phyloP scores from a whole-genome alignment of 768 basidiomycete genomes.

The Daedaleopsis nitida region DNA sequence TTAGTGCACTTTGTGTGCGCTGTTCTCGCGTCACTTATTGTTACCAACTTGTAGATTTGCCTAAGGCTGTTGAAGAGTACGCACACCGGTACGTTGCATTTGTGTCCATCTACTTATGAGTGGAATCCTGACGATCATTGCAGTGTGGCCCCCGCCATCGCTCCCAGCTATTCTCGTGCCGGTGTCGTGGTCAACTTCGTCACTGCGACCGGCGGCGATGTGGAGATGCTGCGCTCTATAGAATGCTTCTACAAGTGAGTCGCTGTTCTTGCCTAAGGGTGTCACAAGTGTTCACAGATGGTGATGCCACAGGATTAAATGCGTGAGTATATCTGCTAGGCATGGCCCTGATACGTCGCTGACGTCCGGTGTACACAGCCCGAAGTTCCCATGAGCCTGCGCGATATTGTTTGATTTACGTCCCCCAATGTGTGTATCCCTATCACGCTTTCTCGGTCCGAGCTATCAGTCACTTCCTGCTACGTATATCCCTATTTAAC shows the following conservation, averaged over 20 bases:
- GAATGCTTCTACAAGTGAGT: slow-evolving; percentile 96
- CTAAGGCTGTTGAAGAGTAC: slow-evolving; percentile 96
- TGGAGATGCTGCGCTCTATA: slow-evolving; percentile 97
- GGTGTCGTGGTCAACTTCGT: slow-evolving; percentile 97
- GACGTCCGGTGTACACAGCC: slow-evolving; percentile 52
- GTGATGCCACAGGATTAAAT: slow-evolving; percentile 55
- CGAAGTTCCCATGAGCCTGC: slow-evolving; percentile 89
- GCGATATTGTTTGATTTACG: slow-evolving; percentile 76
- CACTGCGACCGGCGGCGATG: slow-evolving; percentile 95
- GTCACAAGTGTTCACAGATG: slow-evolving; percentile 9
- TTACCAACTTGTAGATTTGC: slow-evolving; percentile 59
- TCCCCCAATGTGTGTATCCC: slow-evolving; percentile 70
- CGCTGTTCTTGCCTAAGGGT: background rate
- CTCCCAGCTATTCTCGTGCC: slow-evolving; percentile 81
- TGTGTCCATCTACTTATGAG: background rate
- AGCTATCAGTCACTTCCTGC: slow-evolving; percentile 31
- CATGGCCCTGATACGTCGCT: slow-evolving; percentile 12
- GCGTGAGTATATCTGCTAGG: slow-evolving; percentile 52
- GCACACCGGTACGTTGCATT: slow-evolving; percentile 72
- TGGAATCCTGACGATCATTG: slow-evolving; percentile 10
- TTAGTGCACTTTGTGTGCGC: background rate
- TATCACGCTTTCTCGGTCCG: slow-evolving; percentile 47
- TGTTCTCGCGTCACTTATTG: background rate
- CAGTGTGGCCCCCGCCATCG: slow-evolving; percentile 86
- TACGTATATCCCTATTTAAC: slow-evolving; percentile 47